A percentile compares a stretch with the other conserved stretches of the same genome.
Conservation (phyloP, 2,329 filamentous ascomycete species). For the Phoma herbarum region DNA sequence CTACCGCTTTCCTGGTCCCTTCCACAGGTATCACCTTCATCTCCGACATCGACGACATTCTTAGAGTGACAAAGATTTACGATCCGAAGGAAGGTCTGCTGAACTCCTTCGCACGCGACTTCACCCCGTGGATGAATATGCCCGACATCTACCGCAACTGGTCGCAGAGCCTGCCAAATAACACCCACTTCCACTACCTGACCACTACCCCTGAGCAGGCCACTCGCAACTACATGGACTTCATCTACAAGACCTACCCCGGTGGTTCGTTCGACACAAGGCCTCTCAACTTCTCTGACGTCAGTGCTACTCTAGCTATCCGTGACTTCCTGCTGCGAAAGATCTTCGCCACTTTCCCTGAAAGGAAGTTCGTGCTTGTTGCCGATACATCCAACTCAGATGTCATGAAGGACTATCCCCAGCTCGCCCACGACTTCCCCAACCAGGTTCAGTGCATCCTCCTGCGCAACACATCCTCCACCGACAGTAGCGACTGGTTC, state of each 20-base stretch:
- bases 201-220: constrained; percentile 82
- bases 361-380: constrained; percentile 77
- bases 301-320: constrained; percentile 74
- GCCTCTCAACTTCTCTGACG: constrained; percentile 81
- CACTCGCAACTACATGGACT: constrained; percentile 79
- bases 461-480: constrained; percentile 76
- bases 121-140: constrained; percentile 80
- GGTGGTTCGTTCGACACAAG: constrained; percentile 77
- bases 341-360: constrained; percentile 77
- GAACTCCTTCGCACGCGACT: constrained; percentile 78
- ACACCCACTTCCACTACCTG: constrained; percentile 80
- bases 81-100: constrained; percentile 76
- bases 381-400: constrained; percentile 81
- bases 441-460: constrained; percentile 80
- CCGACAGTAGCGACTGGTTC: constrained; percentile 72
- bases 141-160: constrained; percentile 80
- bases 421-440: constrained; percentile 71
- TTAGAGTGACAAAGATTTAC: constrained; percentile 84
- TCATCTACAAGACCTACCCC: constrained; percentile 81
- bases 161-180: constrained; percentile 69
- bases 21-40: constrained; percentile 74
- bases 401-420: constrained; percentile 72
- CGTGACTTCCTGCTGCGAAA: constrained; percentile 74
- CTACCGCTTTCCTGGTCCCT: constrained; percentile 79
- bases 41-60: constrained; percentile 81